Evolutionary conservation across 768 basidiomycete species (phyloP), one percentile per base, ranked within the genome.

Genomic region (Calvatia gigantea): DNA sequence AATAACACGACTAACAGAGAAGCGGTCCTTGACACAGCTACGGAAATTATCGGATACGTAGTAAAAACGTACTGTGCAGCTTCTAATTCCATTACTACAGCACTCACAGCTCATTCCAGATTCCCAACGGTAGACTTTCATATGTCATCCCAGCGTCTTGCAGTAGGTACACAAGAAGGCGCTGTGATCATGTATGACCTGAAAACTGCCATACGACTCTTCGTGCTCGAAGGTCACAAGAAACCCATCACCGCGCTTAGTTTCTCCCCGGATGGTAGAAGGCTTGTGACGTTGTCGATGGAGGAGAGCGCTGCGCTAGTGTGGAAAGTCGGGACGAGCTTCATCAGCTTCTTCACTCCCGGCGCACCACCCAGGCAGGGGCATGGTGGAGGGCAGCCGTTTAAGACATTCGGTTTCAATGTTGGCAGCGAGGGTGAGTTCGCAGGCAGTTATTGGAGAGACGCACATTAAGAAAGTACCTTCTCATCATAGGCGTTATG

Each of bases 101-200:
- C 2, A n/a, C 19, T 44, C 23, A 25, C 1, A 17, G 19, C 5
- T 21, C 2, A 27, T 19, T 25, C 25, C 61, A 95, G 94, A 2
- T 98, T 89, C 65, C 95, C 96, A 0, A 87, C 87, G 0, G 84
- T 98, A n/a, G 95, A 94, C 69, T 98, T 99, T 67, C 90, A 98
- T 63, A 86, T 85, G 73, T 73, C 79, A 2, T 86, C 83, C 1
- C 97, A 99, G 66, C 85, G 91, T 12, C 82, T 98, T 3, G 92
- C 90, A 0, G 94, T 98, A 0, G 97, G 97, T 0, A 96, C 95
- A 0, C 85, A 83, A 54, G 97, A 99, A 71, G 97, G 96, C 0
- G 94, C 94, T 0, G 85, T 94, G 50, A 80, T 93, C 56, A 94
- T 97, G 87, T 98, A 97, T 65, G 97, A 98, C 66, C 79, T 98